Percentiles rank a stretch among this genome's conserved stretches.
These are phyloP conservation scores for Podospora fimiseda DNA, from an alignment of 495 filamentous ascomycete species.

Conservation along the genomic window DNA sequence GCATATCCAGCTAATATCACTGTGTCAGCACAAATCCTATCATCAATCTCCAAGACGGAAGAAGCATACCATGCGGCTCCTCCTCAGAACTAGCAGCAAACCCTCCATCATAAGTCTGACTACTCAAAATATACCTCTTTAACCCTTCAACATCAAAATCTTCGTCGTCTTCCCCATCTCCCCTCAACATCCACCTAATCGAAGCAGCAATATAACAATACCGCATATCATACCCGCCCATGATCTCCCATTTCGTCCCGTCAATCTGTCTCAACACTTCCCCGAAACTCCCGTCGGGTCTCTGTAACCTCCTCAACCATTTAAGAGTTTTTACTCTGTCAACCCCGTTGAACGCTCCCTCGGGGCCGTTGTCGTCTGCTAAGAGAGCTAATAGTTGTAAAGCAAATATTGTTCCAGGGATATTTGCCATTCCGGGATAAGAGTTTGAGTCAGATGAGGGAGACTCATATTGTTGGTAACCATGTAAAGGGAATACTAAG, in stretches of 20 bases:
- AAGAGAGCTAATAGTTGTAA: constrained; percentile 67
- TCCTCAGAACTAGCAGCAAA: constrained; percentile 73
- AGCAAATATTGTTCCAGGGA: constrained; percentile 85
- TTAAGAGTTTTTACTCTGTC: constrained; percentile 58
- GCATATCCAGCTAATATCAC: constrained; percentile 66
- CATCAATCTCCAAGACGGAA: background rate
- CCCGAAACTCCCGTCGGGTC: constrained; percentile 84
- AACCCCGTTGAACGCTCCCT: constrained; percentile 44
- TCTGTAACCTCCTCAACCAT: constrained; percentile 74
- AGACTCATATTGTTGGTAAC: constrained; percentile 30
- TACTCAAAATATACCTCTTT: constrained; percentile 61
- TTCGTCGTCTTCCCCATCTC: constrained; percentile 44
- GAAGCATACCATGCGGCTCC: constrained; percentile 74
- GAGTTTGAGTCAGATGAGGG: constrained; percentile 31
- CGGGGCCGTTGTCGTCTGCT: constrained; percentile 57
- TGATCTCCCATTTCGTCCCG: constrained; percentile 45
- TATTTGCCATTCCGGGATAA: constrained; percentile 70
- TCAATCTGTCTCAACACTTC: constrained; percentile 57
- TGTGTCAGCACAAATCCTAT: background rate
- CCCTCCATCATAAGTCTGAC: constrained; percentile 83
- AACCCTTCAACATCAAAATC: constrained; percentile 73
- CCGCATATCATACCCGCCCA: constrained; percentile 75
- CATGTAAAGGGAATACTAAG: constrained; percentile 30
- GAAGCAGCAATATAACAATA: constrained; percentile 78
- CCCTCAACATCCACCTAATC: constrained; percentile 76